Evolutionary conservation across 345 rosid genomes (phyloP), one percentile per base, ranked within the genome.

Genomic region (Crucihimalaya himalaica): DNA sequence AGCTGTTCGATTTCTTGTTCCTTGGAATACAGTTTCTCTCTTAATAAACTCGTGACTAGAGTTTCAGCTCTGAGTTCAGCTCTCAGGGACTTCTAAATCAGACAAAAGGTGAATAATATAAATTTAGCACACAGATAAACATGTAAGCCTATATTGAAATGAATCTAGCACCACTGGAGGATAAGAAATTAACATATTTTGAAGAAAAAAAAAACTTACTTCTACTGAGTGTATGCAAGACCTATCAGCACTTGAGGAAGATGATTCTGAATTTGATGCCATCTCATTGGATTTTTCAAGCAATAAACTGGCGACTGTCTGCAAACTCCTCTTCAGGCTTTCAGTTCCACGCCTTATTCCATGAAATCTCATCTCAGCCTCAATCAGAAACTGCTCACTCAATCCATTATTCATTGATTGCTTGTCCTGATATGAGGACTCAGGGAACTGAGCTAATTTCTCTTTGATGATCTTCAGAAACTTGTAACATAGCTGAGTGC

Each of bases 1-100:
- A 95, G 62, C 83, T 84, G 97, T 66, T 92, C 93, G 19, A 85
- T 87, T 81, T 95, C 97, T 79, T 80, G 57, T 86, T 92, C 97
- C 84, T 85, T 87, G 13, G 88, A 86, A 72, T 84, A 90, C 40
- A 92, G 81, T 82, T 92, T 95, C 84, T 95, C 99, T 67, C 82
- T 85, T 59, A 95, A 71, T 69, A 95, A 81, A 78, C 74, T 81
- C 4, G 94, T 92, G 32, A 95, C 70, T 50, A 92, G 68, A 51
- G 81, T 80, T 83, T 92, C 99, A 6, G 92, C 87, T 86, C 83
- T 90, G 42, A 95, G 87, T 68, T 90, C 90, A 28, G 80, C 79
- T 68, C 79, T 82, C 66, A 89, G 55, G 50, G 73, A 47, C 46
- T 86, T 89, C 96, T 95, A 56, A 4, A 65, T 12, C 66, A 77